Base-by-base conservation (phyloP, 2,329 filamentous ascomycete species). In the Neophaeococcomyces aloes region DNA sequence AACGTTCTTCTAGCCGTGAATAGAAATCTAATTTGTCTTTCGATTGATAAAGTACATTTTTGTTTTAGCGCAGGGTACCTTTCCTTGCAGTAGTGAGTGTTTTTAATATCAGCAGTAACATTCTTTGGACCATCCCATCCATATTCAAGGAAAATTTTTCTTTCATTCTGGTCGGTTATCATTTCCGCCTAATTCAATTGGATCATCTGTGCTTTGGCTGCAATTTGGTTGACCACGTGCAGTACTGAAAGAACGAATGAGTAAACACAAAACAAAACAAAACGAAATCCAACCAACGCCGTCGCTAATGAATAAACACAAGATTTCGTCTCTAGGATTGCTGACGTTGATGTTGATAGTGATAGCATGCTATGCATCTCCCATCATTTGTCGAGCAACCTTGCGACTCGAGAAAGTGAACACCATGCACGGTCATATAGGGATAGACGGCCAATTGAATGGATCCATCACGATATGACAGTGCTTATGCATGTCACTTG, bases 401-500 rank as follows among this genome's bases (percentile, higher is more conserved):
- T 35, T 42, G 30, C 37, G 38, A 48, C 44, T 46, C 31, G 44
- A 46, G 34, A 42, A 44, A 38, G 29, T 47, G 33, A 40, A 49
- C 14, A 36, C 39, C 36, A 31, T 36, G 29, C 21, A 13, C 25
- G 39, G 41, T 47, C 38, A n/a, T 40, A 23, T 17, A 21, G 21
- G 44, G 49, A 47, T 42, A 56, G 54, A 56, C 47, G 50, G 42
- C 52, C 54, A 56, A 56, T 11, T 50, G 38, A 56, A 56, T 56
- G 54, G 53, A 52, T 55, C 54, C 54, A 45, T 47, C 47, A 15
- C 33, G 41, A 40, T 30, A 30, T 38, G 27, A 38, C 38, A 38
- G 45, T 33, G 42, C 37, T 42, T 25, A 29, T 38, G 34, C 40
- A 48, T 27, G 23, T 27, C 10, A 10, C 10, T 47, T 45, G 7